Conservation (phyloP, 202 grass and related monocot species). For the Zoysia matrella region DNA sequence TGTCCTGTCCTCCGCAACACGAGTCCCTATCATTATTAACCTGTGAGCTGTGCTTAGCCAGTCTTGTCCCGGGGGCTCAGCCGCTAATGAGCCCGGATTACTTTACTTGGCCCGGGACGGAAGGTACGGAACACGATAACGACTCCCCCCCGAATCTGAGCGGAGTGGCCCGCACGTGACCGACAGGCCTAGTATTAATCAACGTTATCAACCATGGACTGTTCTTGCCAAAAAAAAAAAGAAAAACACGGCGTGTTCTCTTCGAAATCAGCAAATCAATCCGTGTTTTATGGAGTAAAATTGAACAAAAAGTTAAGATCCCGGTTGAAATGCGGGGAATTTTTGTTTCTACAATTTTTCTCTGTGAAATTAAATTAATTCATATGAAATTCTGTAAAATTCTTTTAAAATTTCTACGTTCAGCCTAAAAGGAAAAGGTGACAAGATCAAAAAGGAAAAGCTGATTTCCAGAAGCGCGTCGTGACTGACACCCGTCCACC, state of each 20-base stretch:
- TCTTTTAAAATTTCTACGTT: too few species aligned
- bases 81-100: neutral
- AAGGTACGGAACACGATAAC: neutral
- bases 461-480: slow-evolving; percentile 37
- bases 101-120: neutral
- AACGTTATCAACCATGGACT: neutral
- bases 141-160: neutral
- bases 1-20: too few species aligned
- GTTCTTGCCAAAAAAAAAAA: neutral
- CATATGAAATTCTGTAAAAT: too few species aligned
- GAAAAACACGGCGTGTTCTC: too few species aligned
- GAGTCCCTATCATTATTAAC: too few species aligned
- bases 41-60: neutral
- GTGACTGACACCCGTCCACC: neutral
- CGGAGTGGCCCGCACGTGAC: slow-evolving; percentile 38
- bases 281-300: neutral
- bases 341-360: too few species aligned
- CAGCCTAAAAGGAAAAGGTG: too few species aligned
- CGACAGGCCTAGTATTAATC: neutral
- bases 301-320: too few species aligned
- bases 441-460: neutral
- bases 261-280: too few species aligned
- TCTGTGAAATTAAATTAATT: too few species aligned
- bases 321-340: too few species aligned
- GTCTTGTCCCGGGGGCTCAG: neutral